Percentiles rank a stretch among this genome's conserved stretches.
Conservation (phyloP, 1,284 basidiomycete genomes). For the Sporisorium reilianum region DNA sequence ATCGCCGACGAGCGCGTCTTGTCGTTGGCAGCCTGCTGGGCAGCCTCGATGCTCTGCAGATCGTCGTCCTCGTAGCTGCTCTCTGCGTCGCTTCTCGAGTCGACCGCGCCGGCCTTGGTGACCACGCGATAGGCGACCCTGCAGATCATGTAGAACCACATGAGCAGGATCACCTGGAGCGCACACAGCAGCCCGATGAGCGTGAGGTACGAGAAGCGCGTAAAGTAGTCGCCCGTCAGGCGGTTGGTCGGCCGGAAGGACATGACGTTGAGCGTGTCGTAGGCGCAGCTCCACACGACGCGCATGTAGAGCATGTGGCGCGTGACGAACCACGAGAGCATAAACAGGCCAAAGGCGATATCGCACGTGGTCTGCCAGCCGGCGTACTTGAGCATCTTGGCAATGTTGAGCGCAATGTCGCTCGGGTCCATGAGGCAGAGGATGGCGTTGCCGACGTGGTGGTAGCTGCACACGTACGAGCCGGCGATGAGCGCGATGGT, state of each 20-base stretch:
- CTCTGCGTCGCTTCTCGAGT: slow-evolving; percentile 70
- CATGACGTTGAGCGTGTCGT: slow-evolving; percentile 35
- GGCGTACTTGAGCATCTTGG: slow-evolving; percentile 93
- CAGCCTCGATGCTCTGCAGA: slow-evolving; percentile 8
- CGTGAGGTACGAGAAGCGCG: slow-evolving; percentile 12
- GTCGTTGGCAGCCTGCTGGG: background rate
- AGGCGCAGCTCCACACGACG: slow-evolving; percentile 56
- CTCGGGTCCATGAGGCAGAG: slow-evolving; percentile 93
- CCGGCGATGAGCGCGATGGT: slow-evolving; percentile 82
- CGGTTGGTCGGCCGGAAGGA: slow-evolving; percentile 22
- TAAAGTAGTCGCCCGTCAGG: slow-evolving; percentile 32
- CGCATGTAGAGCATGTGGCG: slow-evolving; percentile 62
- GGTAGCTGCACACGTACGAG: slow-evolving; percentile 86
- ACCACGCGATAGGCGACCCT: slow-evolving; percentile 84
- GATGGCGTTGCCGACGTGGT: slow-evolving; percentile 86
- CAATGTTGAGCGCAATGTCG: slow-evolving; percentile 86
- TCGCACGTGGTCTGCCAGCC: slow-evolving; percentile 79
- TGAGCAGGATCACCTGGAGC: slow-evolving; percentile 77
- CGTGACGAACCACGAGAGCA: slow-evolving; percentile 64
- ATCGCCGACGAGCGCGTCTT: slow-evolving; percentile 3
- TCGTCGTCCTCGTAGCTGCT: slow-evolving; percentile 48
- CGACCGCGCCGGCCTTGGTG: slow-evolving; percentile 82
- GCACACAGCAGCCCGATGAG: slow-evolving; percentile 51
- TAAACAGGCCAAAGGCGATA: slow-evolving; percentile 78
- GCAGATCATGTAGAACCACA: slow-evolving; percentile 89